These are phyloP conservation scores for Emmonsiellopsis sp. DNA, from an alignment of 2,329 filamentous ascomycete genomes.

Conservation along the genomic window DNA sequence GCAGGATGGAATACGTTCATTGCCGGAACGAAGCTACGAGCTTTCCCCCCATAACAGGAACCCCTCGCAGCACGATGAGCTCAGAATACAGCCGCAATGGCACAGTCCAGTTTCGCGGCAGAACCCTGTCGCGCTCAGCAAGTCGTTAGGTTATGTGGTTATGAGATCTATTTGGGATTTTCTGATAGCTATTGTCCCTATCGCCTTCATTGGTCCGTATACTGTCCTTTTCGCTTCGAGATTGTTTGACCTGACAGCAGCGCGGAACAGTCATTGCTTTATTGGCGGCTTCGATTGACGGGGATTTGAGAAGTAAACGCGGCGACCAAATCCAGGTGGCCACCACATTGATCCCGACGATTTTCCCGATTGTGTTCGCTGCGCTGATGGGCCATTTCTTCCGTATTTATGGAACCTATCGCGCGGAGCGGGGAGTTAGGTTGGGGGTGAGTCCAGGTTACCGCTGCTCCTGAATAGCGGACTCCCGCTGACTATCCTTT, in stretches of 20 bases:
- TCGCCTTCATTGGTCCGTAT: background rate
- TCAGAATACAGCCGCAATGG: too few relatives aligned
- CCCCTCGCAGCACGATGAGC: too few relatives aligned
- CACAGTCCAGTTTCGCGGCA: background rate
- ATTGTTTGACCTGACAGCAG: background rate
- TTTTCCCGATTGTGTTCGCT: background rate
- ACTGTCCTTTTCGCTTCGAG: background rate
- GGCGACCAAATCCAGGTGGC: background rate
- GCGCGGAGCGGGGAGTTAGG: background rate
- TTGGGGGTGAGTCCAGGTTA: background rate
- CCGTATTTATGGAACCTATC: constrained; percentile 1
- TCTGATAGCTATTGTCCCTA: background rate
- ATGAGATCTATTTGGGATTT: constrained; percentile 1
- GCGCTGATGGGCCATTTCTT: constrained; percentile 1
- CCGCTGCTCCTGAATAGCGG: background rate
- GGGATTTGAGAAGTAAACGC: background rate
- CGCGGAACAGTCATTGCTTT: background rate
- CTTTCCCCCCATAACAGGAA: too few relatives aligned
- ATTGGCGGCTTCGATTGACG: background rate
- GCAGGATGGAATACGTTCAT: too few relatives aligned
- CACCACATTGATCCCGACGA: background rate
- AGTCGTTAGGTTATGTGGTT: background rate
- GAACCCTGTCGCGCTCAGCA: background rate
- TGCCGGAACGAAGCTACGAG: too few relatives aligned
- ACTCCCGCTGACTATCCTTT: background rate